Base-by-base conservation (phyloP, 1,284 basidiomycete genomes). In the Coriolopsis trogii region DNA sequence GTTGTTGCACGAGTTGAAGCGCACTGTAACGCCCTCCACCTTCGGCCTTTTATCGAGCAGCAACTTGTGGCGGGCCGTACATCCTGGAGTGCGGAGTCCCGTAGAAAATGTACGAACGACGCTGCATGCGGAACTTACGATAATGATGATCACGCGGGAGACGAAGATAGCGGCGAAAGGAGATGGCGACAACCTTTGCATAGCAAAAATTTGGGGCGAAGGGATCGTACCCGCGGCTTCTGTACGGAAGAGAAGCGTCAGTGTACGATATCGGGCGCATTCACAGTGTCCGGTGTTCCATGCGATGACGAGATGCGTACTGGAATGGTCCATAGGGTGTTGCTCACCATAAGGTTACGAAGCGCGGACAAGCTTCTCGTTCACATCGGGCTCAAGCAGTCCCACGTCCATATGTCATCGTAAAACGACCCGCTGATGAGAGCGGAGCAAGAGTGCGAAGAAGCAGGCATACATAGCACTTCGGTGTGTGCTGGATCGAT, bases 291-390 rank as follows among this genome's bases (percentile, higher is more conserved):
- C 51, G 55, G 16, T 1, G n/a, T 15, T 18, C n/a, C 6, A 30
- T 21, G 24, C 28, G 37, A 36, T 25, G 39, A 46, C 36, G 28
- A 47, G 51, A 23, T 29, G 37, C 38, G 41, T 46, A 43, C 39
- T 46, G 7, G 36, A 34, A 38, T 48, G 55, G 51, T 36, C 55
- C 55, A 48, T 34, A 6, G 25, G 25, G 3, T 5, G 7, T 28
- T 31, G 56, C 52, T 58, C 56, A 58, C 56, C 56, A 58, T 26
- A 54, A 43, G 56, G 51, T 21, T 6, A 42, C 18, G 47, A 46
- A 51, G 46, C 21, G 13, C 42, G 16, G 10, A 1, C 13, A 24
- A 15, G 15, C 56, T 51, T 51, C 56, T 48, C 24, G 8, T 26
- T 43, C 38, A 28, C 31, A 53, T 56, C 45, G 40, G 36, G 40